Percentiles rank a stretch among this genome's conserved stretches.
These are phyloP conservation scores for Leptographium galeiforme DNA, from an alignment of 2,329 filamentous ascomycete species.

Conservation along the genomic window DNA sequence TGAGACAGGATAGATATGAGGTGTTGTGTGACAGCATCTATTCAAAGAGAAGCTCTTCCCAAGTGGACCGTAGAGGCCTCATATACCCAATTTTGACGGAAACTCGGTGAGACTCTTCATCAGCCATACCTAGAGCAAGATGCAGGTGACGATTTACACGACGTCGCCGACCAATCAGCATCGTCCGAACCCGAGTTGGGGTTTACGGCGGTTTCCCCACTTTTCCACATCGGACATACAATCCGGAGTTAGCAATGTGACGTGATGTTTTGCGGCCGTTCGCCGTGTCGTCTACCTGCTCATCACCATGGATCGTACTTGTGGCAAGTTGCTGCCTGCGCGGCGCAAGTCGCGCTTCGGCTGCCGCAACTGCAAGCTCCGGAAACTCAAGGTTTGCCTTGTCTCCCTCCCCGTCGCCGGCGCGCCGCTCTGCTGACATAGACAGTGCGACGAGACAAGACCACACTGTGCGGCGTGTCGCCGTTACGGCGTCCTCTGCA, in stretches of 20 bases:
- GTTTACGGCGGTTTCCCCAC: neutral
- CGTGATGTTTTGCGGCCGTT: neutral
- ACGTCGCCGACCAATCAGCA: neutral
- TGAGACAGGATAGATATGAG: too few species aligned
- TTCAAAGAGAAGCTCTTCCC: too few species aligned
- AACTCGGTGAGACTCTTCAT: too few species aligned
- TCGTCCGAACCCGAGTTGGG: conserved; percentile 9
- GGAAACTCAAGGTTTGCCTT: conserved; percentile 30
- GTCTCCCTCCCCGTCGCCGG: neutral
- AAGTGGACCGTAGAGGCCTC: too few species aligned
- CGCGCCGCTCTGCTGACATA: neutral
- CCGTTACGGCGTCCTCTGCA: conserved; percentile 31
- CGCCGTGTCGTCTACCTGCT: neutral
- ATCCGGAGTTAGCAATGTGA: neutral
- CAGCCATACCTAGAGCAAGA: neutral
- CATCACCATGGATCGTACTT: neutral
- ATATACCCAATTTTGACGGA: too few species aligned
- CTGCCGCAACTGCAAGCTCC: conserved; percentile 37
- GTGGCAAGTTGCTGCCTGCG: neutral
- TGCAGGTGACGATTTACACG: neutral
- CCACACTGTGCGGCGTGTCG: conserved; percentile 28
- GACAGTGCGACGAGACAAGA: conserved; percentile 32
- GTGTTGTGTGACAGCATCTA: too few species aligned
- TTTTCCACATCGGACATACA: neutral
- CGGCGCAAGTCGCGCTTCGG: conserved; percentile 15